These are phyloP conservation scores for Candida tropicalis DNA, from an alignment of 1,139 yeast genomes.

Conservation along the genomic window DNA sequence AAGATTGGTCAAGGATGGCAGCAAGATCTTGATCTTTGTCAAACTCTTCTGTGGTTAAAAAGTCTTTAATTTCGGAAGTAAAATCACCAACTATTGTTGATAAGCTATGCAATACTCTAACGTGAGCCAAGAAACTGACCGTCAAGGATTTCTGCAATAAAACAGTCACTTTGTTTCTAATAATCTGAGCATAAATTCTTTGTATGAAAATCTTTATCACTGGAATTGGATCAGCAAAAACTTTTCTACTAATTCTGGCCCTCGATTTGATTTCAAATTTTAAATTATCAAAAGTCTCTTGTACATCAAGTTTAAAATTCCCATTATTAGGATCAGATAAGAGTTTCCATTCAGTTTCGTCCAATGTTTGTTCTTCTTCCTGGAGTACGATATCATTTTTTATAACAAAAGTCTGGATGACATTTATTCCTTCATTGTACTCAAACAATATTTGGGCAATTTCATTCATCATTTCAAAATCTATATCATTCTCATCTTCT, in stretches of 20 bases:
- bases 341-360: conserved; percentile 38
- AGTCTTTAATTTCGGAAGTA: conserved; percentile 66
- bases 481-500: conserved; percentile 44
- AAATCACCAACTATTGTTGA: conserved; percentile 64
- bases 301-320: conserved; percentile 33
- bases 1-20: conserved; percentile 68
- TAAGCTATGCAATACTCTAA: conserved; percentile 71
- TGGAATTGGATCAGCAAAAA: conserved; percentile 65
- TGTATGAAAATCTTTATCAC: conserved; percentile 75
- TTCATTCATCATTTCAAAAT: conserved; percentile 70
- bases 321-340: conserved; percentile 40
- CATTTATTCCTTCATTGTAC: conserved; percentile 84
- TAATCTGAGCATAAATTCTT: conserved; percentile 75
- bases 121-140: conserved; percentile 70
- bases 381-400: conserved; percentile 63
- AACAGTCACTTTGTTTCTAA: conserved; percentile 67
- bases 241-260: conserved; percentile 70
- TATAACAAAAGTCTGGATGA: conserved; percentile 79
- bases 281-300: conserved; percentile 29
- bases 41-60: conserved; percentile 49
- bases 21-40: conserved; percentile 50
- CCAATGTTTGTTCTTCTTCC: conserved; percentile 34
- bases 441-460: conserved; percentile 77
- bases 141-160: conserved; percentile 67
- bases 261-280: conserved; percentile 61